These are phyloP conservation scores for Moricandia arvensis DNA, from an alignment of 345 rosid species.

Conservation along the genomic window DNA sequence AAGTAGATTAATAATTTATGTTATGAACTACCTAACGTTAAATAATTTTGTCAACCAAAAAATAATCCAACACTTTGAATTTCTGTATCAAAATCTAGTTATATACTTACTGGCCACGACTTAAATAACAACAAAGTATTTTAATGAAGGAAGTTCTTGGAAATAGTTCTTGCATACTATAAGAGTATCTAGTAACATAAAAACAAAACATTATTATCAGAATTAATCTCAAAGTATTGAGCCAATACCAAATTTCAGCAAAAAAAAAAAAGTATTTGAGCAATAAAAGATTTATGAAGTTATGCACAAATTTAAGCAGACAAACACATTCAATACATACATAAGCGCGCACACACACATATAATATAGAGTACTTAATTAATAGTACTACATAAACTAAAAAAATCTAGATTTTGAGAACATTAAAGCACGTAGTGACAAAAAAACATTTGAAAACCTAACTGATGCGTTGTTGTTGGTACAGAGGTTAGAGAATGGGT, in stretches of 20 bases:
- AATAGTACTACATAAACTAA: neutral
- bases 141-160: too few species aligned
- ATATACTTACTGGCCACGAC: too few species aligned
- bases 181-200: neutral
- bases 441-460: neutral
- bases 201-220: neutral
- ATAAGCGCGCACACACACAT: neutral
- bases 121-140: too few species aligned
- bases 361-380: neutral
- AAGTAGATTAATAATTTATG: too few species aligned
- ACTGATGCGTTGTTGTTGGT: slow-evolving; percentile 2
- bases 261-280: neutral
- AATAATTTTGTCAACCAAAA: too few species aligned
- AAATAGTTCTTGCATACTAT: too few species aligned
- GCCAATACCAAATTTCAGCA: too few species aligned
- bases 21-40: too few species aligned
- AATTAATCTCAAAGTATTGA: neutral
- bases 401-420: slow-evolving; percentile 2
- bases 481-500: slow-evolving; percentile 13
- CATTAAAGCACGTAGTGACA: neutral
- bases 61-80: too few species aligned
- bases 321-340: neutral
- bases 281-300: slow-evolving; percentile 7
- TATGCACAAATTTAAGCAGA: slow-evolving; percentile 6
- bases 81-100: too few species aligned